A percentile compares a stretch with the other conserved stretches of the same genome.
These are phyloP conservation scores for Luvunga scandens DNA, from an alignment of 345 rosid genomes.

Conservation along the genomic window DNA sequence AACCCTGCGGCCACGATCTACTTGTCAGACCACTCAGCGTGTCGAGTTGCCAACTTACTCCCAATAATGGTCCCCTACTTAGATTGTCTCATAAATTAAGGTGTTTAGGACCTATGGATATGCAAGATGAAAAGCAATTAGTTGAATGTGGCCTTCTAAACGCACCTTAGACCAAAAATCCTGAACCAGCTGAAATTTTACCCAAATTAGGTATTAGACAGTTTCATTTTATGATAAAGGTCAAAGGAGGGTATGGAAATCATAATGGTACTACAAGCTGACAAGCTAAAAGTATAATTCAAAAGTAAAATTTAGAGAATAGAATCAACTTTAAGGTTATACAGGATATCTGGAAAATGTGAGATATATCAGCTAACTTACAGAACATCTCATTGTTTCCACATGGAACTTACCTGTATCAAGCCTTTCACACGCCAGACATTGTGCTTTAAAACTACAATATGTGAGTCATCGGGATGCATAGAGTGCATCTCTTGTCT, in stretches of 20 bases:
- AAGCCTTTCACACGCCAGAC: conserved; percentile 99
- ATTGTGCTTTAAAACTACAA: conserved; percentile 83
- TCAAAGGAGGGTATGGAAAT: not conserved
- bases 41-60: not conserved
- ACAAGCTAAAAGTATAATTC: not conserved
- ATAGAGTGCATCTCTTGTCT: conserved; percentile 80
- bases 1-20: not conserved
- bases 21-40: not conserved
- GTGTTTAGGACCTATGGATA: not conserved
- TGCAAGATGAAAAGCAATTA: not conserved
- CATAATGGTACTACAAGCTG: not conserved
- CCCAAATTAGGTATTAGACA: not conserved
- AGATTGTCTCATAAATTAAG: not conserved
- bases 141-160: not conserved
- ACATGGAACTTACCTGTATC: conserved; percentile 64
- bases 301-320: not conserved
- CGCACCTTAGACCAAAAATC: conserved; percentile 5
- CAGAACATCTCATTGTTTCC: not conserved
- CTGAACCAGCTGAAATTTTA: not conserved
- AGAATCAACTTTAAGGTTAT: not conserved
- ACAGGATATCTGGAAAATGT: not conserved
- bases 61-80: not conserved
- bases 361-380: not conserved
- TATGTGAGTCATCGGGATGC: conserved; percentile 88
- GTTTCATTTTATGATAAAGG: not conserved